Evolutionary conservation across 306 rosid species (phyloP), one percentile per base, ranked within the genome.

Genomic region (Trifolium repens): DNA sequence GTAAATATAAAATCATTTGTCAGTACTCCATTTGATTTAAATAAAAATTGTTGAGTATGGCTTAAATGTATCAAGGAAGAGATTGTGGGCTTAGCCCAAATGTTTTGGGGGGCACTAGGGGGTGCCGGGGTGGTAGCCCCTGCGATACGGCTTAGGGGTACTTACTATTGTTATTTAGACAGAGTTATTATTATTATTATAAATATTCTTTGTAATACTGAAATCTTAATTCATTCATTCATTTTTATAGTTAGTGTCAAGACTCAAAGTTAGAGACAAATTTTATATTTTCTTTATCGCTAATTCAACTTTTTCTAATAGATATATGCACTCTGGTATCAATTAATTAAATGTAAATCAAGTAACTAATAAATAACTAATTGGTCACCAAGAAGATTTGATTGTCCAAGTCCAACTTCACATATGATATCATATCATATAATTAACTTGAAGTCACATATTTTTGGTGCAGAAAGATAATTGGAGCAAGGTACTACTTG

Each of bases 401-500:
- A 39, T 39, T 39, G 15, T 61, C 22, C 12, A 61, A 61, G 15
- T 61, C 22, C 12, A 61, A 61, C 42, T 61, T 30, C 10, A 32
- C 32, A 26, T 4, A 58, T 58, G 8, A 58, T 24, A 26, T 37
- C 15, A 57, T 22, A 24, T 35, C 39, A 35, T 35, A 37, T 53
- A 53, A 43, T 43, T 50, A 50, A 58, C 64, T 58, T 58, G 37
- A 63, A 63, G 15, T 40, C 12, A 43, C 5, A 54, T 16, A 19
- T 30, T 22, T 7, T 64, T 24, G 19, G 7, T 57, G 59, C 73
- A 93, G 98, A 79, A 94, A 94, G 78, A 73, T 94, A 19, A 86
- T 94, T 5, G 98, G 98, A 73, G 96, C 96, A 4, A 71, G 97
- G 2, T 94, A 90, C 84, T 94, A 94, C 80, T 50, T 92, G 32